Evolutionary conservation across 2,329 filamentous ascomycete genomes (phyloP).

Genomic region (Clonostachys chloroleuca): DNA sequence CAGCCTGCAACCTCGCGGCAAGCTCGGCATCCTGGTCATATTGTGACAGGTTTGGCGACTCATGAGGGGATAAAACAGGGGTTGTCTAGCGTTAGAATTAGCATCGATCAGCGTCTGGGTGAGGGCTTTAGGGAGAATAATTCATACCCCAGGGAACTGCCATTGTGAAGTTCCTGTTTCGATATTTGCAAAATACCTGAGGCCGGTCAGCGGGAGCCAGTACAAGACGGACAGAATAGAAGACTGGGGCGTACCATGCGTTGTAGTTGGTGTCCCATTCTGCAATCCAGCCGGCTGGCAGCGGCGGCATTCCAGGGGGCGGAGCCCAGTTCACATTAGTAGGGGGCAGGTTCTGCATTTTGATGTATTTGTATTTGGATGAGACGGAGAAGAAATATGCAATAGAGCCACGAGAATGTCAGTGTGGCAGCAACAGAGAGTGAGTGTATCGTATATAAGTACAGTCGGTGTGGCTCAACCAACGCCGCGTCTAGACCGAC

Average conservation of each 20-base stretch:
- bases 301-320: neutral
- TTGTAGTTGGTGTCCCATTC: neutral
- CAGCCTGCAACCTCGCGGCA: neutral
- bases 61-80: neutral
- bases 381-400: no score
- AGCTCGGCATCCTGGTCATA: neutral
- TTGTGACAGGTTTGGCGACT: neutral
- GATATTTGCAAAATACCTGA: constrained; percentile 4
- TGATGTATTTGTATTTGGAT: no score
- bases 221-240: neutral
- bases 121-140: neutral
- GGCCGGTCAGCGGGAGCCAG: neutral
- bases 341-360: no score
- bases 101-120: neutral
- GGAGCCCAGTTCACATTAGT: no score
- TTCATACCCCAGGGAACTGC: neutral
- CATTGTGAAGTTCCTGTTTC: constrained; percentile 2
- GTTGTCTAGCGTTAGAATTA: neutral
- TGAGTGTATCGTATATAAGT: no score
- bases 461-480: no score
- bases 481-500: no score
- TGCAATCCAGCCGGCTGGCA: neutral
- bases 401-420: no score
- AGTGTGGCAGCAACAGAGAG: no score
- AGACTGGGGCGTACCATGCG: neutral